phyloP scores from a whole-genome alignment of 495 filamentous ascomycete genomes.

The Chlorociboria aeruginascens region DNA sequence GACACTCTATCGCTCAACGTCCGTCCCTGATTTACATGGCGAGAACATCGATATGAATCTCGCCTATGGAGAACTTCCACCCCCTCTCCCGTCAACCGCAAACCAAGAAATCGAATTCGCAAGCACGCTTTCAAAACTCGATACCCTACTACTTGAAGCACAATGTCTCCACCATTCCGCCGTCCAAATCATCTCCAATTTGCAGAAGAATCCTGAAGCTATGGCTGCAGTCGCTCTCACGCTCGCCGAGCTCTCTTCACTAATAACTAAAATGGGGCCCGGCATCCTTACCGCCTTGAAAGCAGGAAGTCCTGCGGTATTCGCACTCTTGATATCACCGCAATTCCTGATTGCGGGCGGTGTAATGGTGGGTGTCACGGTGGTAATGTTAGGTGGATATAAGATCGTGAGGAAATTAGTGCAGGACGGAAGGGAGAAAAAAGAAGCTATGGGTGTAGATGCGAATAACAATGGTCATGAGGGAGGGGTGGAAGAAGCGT shows the following conservation, averaged over 20 bases:
- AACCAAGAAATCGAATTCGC: conserved; percentile 40
- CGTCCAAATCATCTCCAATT: conserved; percentile 66
- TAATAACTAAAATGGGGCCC: conserved; percentile 77
- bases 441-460: conserved; percentile 26
- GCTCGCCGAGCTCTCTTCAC: conserved; percentile 76
- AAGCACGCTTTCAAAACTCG: conserved; percentile 53
- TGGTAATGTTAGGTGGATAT: conserved; percentile 90
- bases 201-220: conserved; percentile 85
- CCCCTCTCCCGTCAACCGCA: conserved; percentile 18
- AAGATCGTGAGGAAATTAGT: conserved; percentile 86
- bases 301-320: conserved; percentile 66
- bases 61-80: conserved; percentile 60
- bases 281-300: conserved; percentile 65
- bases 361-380: conserved; percentile 76
- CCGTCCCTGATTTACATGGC: conserved; percentile 29
- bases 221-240: conserved; percentile 90
- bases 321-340: conserved; percentile 75
- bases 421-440: conserved; percentile 27
- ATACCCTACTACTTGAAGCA: conserved; percentile 66
- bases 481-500: conserved; percentile 37
- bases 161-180: conserved; percentile 82
- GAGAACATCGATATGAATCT: conserved; percentile 75
- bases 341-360: conserved; percentile 91
- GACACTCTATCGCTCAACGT: conserved; percentile 20
- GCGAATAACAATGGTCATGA: no score